Base-by-base conservation (phyloP, 2,329 filamentous ascomycete species). In the Pseudofabraea citricarpa region DNA sequence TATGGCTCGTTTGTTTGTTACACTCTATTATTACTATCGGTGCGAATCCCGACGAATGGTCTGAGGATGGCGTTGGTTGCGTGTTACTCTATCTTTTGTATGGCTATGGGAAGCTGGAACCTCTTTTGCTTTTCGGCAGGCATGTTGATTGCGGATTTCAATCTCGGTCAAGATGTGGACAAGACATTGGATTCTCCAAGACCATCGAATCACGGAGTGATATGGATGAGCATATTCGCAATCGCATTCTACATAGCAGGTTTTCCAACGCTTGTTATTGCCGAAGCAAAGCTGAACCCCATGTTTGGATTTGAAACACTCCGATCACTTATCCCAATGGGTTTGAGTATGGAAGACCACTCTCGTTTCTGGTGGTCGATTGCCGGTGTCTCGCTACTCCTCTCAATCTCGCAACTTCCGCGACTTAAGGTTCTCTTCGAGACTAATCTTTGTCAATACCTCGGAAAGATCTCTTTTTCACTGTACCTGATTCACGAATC, bases 381-480 rank as follows among this genome's bases (percentile, higher is more conserved):
- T 3, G 55, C 53, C 6, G 53, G 52, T n/a, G 41, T 54, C 4
- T 32, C 41, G 1, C 6, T 56, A 5, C 41, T 56, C 2, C 37
- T 54, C 21, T 53, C 49, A 10, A 51, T 51, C 20, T 56, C 65
- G 10, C 64, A 67, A 35, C 52, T 70, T 16, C 53, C 52, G 13
- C 42, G 49, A 43, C 50, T 68, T 39, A 68, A 67, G 44, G 50
- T 52, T 8, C 65, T 70, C 32, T 73, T 77, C 50, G 70, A 73
- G 47, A 64, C 63, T 3, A 57, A 63, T 2, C 52, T 75, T n/a
- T 71, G 71, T 18, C 74, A 75, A 52, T 80, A 79, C 53, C 68
- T 75, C 12, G 76, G 72, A 4, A 68, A 70, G 29, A 72, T 79
- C 48, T 76, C 73, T 41, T 80, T 74, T 48, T 71, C 75, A 13